Evolutionary conservation across 257 asterid species (phyloP), one percentile per base, ranked within the genome.

Genomic region (Jaltomata sinuosa): DNA sequence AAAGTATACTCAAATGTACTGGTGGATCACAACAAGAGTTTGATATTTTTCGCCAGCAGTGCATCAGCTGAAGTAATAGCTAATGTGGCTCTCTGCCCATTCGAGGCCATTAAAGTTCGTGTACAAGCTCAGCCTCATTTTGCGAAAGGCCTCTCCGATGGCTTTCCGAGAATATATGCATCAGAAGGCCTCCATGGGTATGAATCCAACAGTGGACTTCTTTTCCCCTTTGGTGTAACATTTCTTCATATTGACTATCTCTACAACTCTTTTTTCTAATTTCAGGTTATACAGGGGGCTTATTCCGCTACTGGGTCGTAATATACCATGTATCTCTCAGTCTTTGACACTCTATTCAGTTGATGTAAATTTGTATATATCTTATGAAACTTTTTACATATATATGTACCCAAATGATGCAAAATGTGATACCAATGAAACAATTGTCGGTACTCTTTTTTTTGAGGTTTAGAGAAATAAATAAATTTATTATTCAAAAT

Each of bases 51-150:
- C 29, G 67, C 87, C 18, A 88, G 92, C 82, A 89, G 90, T 5
- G 86, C 89, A 57, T 89, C 92, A 52, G 89, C 90, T 83, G 90
- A 88, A 86, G 83, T 89, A 54, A 87, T 89, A 57, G 89, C 92
- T 32, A 87, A 89, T 86, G 84, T 86, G 21, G 88, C 85, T 55
- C 88, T 89, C 57, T 89, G 92, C 81, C 92, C 92, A 12, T 89
- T 89, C 49, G 90, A 89, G 92, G 90, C 90, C 55, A 86, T 89
- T 55, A 89, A 89, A 86, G 90, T 89, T 38, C 90, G 90, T 18
- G 90, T 89, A 11, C 92, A 89, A 82, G 92, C 90, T 34, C 89
- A 89, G 45, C 92, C 88, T 65, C 83, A 83, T 84, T 89, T 86
- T 21, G 92, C 89, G 0, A 89, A 89, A 83, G 92, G 92, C 81